Evolutionary conservation across 1,284 basidiomycete genomes (phyloP).

Genomic region (Pterulicium gracile): DNA sequence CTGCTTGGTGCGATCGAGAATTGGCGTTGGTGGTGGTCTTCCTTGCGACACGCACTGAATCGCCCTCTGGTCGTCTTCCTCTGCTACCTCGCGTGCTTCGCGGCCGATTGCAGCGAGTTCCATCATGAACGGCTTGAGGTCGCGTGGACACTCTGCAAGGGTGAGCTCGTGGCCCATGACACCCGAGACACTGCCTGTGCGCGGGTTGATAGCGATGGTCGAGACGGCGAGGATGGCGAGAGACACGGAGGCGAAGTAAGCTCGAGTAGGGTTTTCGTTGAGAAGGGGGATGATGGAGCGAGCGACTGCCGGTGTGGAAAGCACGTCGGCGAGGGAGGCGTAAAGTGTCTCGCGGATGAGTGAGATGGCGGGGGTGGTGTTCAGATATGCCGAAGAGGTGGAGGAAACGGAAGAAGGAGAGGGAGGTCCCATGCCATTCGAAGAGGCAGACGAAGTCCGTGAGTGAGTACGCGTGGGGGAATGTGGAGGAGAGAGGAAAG

Average conservation of each 20-base stretch:
- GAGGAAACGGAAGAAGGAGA: constrained; percentile 11
- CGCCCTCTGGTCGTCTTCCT: constrained; percentile 44
- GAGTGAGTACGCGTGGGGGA: background rate
- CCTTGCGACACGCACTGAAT: constrained; percentile 36
- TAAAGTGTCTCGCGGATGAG: constrained; percentile 77
- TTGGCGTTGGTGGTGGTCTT: constrained; percentile 32
- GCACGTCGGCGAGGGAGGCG: constrained; percentile 59
- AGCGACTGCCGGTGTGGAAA: constrained; percentile 30
- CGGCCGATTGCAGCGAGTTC: constrained; percentile 52
- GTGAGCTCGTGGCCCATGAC: constrained; percentile 43
- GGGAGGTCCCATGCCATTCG: constrained; percentile 10
- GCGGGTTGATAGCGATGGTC: constrained; percentile 30
- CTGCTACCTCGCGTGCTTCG: constrained; percentile 36
- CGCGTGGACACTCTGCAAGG: constrained; percentile 42
- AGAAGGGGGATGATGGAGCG: constrained; percentile 44
- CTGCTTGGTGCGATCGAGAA: constrained; percentile 47
- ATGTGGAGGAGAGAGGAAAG: background rate
- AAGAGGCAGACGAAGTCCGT: background rate
- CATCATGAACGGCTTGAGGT: constrained; percentile 54
- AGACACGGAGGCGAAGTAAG: constrained; percentile 67
- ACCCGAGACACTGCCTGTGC: constrained; percentile 39
- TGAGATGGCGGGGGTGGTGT: constrained; percentile 47
- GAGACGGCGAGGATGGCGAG: constrained; percentile 64
- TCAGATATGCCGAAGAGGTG: constrained; percentile 31
- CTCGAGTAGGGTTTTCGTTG: constrained; percentile 49